These are phyloP conservation scores for Perilla frutescens DNA, from an alignment of 257 asterid genomes.

Conservation along the genomic window DNA sequence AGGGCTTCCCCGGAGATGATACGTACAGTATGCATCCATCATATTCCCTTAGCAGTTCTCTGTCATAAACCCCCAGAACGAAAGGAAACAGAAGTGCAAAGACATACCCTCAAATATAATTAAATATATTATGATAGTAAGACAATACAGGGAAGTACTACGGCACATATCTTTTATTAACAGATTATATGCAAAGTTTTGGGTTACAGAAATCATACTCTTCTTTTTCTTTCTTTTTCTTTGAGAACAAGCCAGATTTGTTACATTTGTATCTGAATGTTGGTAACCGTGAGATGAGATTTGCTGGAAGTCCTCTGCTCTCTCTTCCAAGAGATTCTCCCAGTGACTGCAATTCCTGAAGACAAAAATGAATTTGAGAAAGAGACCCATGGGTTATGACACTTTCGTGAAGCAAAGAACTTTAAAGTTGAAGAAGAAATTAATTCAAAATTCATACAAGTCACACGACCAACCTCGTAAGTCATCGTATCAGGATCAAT, in stretches of 20 bases:
- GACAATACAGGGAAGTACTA: not conserved
- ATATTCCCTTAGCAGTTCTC: not conserved
- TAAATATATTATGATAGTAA: not conserved
- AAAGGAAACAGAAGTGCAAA: not conserved
- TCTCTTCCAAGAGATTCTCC: constrained; percentile 82
- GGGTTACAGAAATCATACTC: constrained; percentile 45
- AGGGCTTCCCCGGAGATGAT: not conserved
- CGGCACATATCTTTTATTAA: constrained; percentile 18
- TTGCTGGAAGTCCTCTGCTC: constrained; percentile 76
- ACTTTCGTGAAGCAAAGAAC: constrained; percentile 13
- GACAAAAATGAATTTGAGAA: constrained; percentile 25
- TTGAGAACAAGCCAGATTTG: constrained; percentile 65
- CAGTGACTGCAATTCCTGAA: constrained; percentile 76
- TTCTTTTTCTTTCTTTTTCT: constrained; percentile 51
- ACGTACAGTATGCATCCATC: not conserved
- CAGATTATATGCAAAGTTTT: not conserved
- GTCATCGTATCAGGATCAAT: constrained; percentile 83
- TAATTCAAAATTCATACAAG: constrained; percentile 7
- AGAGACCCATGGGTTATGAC: not conserved
- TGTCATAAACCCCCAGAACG: not conserved
- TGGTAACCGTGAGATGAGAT: constrained; percentile 73
- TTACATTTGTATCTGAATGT: constrained; percentile 68
- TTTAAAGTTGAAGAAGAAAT: not conserved
- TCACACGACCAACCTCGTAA: constrained; percentile 68
- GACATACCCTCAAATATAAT: not conserved